Conservation (phyloP, 192 early-diverging fungal genomes). For the Lunasporangiospora selenospora region DNA sequence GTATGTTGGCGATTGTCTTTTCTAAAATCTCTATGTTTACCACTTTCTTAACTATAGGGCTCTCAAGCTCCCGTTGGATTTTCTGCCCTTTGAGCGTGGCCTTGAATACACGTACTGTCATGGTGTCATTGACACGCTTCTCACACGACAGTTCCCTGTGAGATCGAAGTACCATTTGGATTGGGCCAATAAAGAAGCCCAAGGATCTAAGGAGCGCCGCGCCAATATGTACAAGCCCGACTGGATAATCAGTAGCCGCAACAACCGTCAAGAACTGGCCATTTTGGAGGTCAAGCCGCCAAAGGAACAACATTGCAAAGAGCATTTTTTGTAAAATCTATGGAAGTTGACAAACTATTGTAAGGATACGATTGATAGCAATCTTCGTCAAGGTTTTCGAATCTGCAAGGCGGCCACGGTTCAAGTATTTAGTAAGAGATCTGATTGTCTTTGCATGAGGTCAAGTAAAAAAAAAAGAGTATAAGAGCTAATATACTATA, state of each 20-base stretch:
- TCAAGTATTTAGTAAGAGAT: constrained; percentile 11
- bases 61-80: constrained; percentile 5
- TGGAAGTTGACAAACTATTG: constrained; percentile 12
- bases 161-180: constrained; percentile 5
- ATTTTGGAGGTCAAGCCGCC: constrained; percentile 23
- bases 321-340: background rate
- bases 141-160: constrained; percentile 12
- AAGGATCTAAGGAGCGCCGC: constrained; percentile 11
- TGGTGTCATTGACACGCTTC: constrained; percentile 7
- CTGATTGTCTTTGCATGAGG: background rate
- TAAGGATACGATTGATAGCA: constrained; percentile 7
- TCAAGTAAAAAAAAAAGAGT: background rate
- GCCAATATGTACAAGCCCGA: constrained; percentile 12
- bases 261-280: background rate
- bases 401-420: constrained; percentile 4
- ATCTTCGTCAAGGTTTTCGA: background rate
- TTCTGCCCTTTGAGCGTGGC: background rate
- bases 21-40: background rate
- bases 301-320: background rate
- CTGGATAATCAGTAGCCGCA: constrained; percentile 7
- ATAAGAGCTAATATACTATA: background rate
- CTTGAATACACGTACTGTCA: constrained; percentile 26
- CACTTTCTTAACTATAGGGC: background rate
- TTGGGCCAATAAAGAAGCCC: constrained; percentile 10
- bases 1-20: background rate